phyloP scores from a whole-genome alignment of 179 eudicot genomes.

The Beta corolliflora region DNA sequence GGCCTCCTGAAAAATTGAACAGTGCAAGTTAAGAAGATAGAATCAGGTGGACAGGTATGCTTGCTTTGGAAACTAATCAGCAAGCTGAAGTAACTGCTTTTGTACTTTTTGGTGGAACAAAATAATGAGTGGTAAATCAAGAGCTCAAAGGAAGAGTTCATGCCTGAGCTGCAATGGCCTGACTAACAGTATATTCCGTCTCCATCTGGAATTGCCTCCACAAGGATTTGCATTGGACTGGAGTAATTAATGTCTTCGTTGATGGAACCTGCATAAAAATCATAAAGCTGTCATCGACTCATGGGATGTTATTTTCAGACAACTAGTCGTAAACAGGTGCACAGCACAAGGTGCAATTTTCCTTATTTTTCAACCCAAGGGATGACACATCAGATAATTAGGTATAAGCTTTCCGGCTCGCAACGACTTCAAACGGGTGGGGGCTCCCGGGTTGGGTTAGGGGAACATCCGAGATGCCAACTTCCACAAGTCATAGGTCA shows the following conservation, averaged over 20 bases:
- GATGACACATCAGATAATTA: too few species aligned
- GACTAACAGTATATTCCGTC: constrained; percentile 91
- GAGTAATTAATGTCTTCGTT: constrained; percentile 79
- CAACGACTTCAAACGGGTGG: too few species aligned
- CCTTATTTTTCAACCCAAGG: not conserved
- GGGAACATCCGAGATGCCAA: too few species aligned
- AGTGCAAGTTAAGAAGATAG: constrained; percentile 1
- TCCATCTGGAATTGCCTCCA: constrained; percentile 96
- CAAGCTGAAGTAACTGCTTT: not conserved
- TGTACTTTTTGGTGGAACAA: too few species aligned
- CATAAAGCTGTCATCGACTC: not conserved
- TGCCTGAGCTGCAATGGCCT: constrained; percentile 98
- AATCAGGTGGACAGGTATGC: not conserved
- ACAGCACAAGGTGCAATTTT: not conserved
- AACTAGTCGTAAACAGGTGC: not conserved
- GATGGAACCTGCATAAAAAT: constrained; percentile 62
- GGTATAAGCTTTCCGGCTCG: too few species aligned
- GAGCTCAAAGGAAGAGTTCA: constrained; percentile 21
- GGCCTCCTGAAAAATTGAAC: constrained; percentile 65
- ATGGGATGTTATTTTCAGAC: not conserved
- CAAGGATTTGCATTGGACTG: constrained; percentile 91
- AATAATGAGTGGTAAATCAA: not conserved
- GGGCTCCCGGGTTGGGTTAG: too few species aligned
- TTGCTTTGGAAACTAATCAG: not conserved
- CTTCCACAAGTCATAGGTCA: too few species aligned